Evolutionary conservation across 1,284 basidiomycete genomes (phyloP).

Genomic region (Vanrija pseudolonga): DNA sequence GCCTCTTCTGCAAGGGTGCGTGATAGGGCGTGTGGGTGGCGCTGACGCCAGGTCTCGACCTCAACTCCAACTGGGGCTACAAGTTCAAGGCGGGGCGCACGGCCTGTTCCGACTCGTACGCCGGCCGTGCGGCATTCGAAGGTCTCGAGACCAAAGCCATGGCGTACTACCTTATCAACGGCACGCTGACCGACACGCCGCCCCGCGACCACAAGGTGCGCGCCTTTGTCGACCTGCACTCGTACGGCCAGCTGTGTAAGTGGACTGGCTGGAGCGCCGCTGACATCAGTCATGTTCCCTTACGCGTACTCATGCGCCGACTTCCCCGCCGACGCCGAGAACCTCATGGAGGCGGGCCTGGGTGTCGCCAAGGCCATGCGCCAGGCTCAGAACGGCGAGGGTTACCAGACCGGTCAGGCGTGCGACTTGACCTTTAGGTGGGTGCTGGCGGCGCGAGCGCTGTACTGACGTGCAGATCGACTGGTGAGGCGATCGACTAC

Average conservation of each 20-base stretch:
- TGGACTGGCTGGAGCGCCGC: constrained; percentile 15
- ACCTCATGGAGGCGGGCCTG: constrained; percentile 70
- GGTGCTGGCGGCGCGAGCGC: constrained; percentile 19
- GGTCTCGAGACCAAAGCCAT: constrained; percentile 71
- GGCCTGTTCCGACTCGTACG: constrained; percentile 66
- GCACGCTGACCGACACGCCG: constrained; percentile 5
- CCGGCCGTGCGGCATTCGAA: constrained; percentile 67
- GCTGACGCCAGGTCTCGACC: constrained; percentile 62
- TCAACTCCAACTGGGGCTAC: constrained; percentile 69
- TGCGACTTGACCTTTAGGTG: constrained; percentile 65
- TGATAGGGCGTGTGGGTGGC: not conserved
- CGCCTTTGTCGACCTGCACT: constrained; percentile 70
- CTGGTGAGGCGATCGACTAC: constrained; percentile 73
- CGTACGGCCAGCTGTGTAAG: constrained; percentile 78
- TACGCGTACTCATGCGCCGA: constrained; percentile 69
- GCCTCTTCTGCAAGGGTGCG: constrained; percentile 47
- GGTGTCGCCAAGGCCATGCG: constrained; percentile 66
- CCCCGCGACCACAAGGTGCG: constrained; percentile 32
- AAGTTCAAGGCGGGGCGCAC: constrained; percentile 37
- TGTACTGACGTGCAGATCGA: constrained; percentile 30
- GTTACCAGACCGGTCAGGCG: constrained; percentile 60
- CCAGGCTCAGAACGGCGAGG: constrained; percentile 56
- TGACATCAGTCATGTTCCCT: constrained; percentile 56
- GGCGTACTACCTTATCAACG: constrained; percentile 62
- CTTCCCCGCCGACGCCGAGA: constrained; percentile 70